Evolutionary conservation across 208 protist genomes (phyloP).

Genomic region (Sergeia podlipaevii): DNA sequence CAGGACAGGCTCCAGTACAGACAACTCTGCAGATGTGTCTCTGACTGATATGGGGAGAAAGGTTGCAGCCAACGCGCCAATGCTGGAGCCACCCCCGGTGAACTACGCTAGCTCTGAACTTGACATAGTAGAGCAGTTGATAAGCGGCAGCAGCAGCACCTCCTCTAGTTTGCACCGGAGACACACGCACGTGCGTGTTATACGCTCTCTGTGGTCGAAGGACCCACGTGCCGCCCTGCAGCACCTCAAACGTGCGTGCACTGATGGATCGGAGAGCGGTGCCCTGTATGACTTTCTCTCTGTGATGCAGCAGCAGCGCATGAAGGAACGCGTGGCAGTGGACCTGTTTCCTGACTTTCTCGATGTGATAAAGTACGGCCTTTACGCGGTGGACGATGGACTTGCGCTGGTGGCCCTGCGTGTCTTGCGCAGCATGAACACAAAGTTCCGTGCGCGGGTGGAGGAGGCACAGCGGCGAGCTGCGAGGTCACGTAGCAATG

Average conservation of each 20-base stretch:
- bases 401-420: slow-evolving; percentile 46
- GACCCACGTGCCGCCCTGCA: slow-evolving; percentile 46
- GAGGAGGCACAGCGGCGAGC: slow-evolving; percentile 48
- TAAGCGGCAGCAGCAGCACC: slow-evolving; percentile 18
- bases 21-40: slow-evolving; percentile 1
- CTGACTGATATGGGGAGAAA: background rate
- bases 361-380: slow-evolving; percentile 40
- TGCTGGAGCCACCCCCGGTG: too few species aligned
- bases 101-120: too few species aligned
- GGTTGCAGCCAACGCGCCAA: background rate
- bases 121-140: slow-evolving; percentile 29
- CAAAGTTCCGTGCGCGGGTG: slow-evolving; percentile 51
- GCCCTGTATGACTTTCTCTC: slow-evolving; percentile 65
- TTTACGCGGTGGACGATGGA: slow-evolving; percentile 39
- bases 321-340: slow-evolving; percentile 60
- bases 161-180: slow-evolving; percentile 35
- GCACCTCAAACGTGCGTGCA: slow-evolving; percentile 39
- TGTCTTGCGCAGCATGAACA: slow-evolving; percentile 49
- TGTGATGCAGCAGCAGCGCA: slow-evolving; percentile 64
- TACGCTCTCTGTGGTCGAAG: slow-evolving; percentile 54
- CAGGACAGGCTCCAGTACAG: background rate
- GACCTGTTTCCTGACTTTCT: slow-evolving; percentile 51
- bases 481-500: slow-evolving; percentile 33
- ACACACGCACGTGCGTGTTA: slow-evolving; percentile 34
- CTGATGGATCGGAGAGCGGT: slow-evolving; percentile 49